Evolutionary conservation across 1,284 basidiomycete species (phyloP), one percentile per base, ranked within the genome.

Genomic region (Uromyces viciae-fabae): DNA sequence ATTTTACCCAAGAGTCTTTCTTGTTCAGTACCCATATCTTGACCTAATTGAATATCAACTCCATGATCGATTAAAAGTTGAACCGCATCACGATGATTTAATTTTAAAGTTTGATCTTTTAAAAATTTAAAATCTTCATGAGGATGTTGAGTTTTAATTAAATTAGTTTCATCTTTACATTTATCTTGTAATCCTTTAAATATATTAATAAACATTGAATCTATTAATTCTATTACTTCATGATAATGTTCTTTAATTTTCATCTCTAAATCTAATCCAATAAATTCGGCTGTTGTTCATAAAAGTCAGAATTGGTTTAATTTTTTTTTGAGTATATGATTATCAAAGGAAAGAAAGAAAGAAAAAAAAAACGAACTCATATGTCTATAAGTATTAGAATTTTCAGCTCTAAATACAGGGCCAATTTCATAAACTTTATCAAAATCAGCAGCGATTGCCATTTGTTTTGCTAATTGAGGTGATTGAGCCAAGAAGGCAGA

Each of bases 261-360:
- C 97, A 99, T 99, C 87, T 99, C 97, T 83, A 99, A 89, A 92
- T 99, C 97, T 83, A 99, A 91, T 71, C 97, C 97, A 83, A 95
- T 93, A 87, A 98, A 99, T 87, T 99, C 97, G 64, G 97, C 77
- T 79, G 68, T 17, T 17, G 7, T n/a, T n/a, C n/a, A n/a, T n/a
- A n/a, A n/a, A n/a, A n/a, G n/a, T n/a, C n/a, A n/a, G n/a, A n/a
- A n/a, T n/a, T n/a, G n/a, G n/a, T n/a, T n/a, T n/a, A n/a, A n/a
- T n/a, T n/a, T n/a, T n/a, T n/a, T n/a, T n/a, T n/a, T n/a, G n/a
- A n/a, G n/a, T n/a, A 52, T 52, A 15, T 15, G n/a, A n/a, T n/a
- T n/a, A n/a, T n/a, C n/a, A n/a, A 60, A 60, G 28, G 31, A 60
- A 25, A 60, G 43, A 40, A 42, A 69, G n/a, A 69, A 69, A 69